Conservation (phyloP, 139 green algal genomes). For the Chlorella sp. region DNA sequence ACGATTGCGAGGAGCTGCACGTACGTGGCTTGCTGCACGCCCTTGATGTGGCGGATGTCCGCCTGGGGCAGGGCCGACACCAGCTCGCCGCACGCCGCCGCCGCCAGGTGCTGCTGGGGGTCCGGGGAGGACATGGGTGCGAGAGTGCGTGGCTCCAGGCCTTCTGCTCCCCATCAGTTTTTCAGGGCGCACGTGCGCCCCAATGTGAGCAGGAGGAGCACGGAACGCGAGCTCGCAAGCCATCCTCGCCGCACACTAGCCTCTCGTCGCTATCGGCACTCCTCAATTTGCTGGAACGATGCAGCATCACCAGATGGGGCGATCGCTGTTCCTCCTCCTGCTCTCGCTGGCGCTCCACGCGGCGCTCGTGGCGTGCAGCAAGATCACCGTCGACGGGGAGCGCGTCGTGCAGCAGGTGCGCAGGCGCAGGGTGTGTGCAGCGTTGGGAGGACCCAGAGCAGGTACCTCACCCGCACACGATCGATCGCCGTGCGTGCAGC, state of each 20-base stretch:
- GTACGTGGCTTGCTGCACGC: not conserved
- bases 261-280: not conserved
- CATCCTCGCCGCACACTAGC: not conserved
- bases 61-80: not conserved
- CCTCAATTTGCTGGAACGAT: too few relatives aligned
- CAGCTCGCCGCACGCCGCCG: not conserved
- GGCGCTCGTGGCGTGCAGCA: not conserved
- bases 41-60: not conserved
- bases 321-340: not conserved
- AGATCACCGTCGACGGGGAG: not conserved
- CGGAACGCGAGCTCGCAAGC: too few relatives aligned
- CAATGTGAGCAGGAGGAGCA: too few relatives aligned
- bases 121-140: too few relatives aligned
- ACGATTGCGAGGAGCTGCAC: not conserved
- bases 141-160: not conserved
- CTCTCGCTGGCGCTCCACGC: too few relatives aligned
- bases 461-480: not conserved
- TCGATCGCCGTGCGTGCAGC: constrained; percentile 30
- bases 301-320: not conserved
- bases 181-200: not conserved
- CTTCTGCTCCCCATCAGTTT: not conserved
- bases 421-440: too few relatives aligned
- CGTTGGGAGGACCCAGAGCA: too few relatives aligned
- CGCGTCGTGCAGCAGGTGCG: not conserved
- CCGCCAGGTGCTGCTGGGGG: not conserved